Evolutionary conservation across 2,329 filamentous ascomycete genomes (phyloP).

Genomic region (Curvularia spicifera): DNA sequence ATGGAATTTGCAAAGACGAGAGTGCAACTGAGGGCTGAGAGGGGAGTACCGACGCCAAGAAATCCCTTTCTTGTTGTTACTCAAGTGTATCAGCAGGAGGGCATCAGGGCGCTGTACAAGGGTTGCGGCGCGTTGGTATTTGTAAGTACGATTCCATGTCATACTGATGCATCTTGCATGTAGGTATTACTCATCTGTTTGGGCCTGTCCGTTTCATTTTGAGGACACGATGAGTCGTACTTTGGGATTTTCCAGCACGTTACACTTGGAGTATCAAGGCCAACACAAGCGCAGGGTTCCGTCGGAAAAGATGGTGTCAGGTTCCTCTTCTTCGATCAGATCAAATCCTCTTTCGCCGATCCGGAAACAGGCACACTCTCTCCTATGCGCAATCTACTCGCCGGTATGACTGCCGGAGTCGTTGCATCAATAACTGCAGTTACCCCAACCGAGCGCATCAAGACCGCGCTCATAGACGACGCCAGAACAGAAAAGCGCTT

Average conservation of each 20-base stretch:
- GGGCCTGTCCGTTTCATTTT: neutral
- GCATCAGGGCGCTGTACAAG: constrained; percentile 65
- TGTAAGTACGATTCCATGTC: constrained; percentile 27
- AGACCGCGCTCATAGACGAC: constrained; percentile 71
- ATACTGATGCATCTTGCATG: neutral
- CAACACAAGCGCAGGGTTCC: constrained; percentile 53
- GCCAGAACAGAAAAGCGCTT: constrained; percentile 60
- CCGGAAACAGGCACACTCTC: constrained; percentile 63
- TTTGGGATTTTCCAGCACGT: neutral
- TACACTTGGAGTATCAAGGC: constrained; percentile 5
- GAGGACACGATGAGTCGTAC: neutral
- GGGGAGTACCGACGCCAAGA: constrained; percentile 53
- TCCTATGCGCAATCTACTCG: constrained; percentile 63
- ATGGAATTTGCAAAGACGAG: constrained; percentile 73
- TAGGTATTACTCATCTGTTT: neutral
- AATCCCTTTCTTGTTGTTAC: constrained; percentile 66
- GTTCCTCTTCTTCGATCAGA: constrained; percentile 70
- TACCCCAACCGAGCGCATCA: constrained; percentile 71
- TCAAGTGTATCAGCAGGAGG: constrained; percentile 63
- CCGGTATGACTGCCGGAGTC: constrained; percentile 68
- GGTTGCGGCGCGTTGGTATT: constrained; percentile 67
- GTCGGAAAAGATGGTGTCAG: constrained; percentile 70
- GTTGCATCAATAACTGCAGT: constrained; percentile 69
- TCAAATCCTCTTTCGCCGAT: constrained; percentile 65
- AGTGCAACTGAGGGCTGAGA: constrained; percentile 61